phyloP scores from a whole-genome alignment of 1,284 basidiomycete species.

The Agaricales sp. region DNA sequence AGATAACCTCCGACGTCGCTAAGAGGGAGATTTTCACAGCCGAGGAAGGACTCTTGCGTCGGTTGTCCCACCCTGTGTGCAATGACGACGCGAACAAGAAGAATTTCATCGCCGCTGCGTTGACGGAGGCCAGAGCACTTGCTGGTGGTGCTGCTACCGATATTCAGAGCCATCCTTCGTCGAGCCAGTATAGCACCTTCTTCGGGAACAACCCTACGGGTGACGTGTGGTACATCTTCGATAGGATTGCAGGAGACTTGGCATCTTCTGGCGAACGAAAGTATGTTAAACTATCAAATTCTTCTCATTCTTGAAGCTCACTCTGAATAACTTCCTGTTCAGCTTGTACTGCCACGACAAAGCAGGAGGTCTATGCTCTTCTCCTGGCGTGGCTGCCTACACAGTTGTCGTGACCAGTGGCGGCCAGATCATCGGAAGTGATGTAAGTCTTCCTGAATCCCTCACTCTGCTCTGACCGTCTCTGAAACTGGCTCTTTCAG shows the following conservation, averaged over 20 bases:
- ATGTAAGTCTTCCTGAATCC: not conserved
- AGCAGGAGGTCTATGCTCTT: not conserved
- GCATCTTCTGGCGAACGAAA: not conserved
- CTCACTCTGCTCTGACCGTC: too few species aligned
- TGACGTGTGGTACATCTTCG: not conserved
- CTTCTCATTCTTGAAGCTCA: not conserved
- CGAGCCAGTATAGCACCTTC: not conserved
- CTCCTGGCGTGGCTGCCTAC: not conserved
- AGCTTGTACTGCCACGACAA: not conserved
- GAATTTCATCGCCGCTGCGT: not conserved
- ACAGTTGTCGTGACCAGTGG: not conserved
- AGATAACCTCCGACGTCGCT: slow-evolving; percentile 14
- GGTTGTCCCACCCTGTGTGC: not conserved
- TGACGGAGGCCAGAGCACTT: not conserved
- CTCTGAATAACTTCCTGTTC: not conserved
- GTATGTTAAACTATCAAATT: not conserved
- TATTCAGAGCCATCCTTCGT: not conserved
- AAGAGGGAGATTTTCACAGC: slow-evolving; percentile 14
- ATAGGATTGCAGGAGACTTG: not conserved
- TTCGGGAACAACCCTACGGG: not conserved
- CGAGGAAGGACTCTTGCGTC: not conserved
- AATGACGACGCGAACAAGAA: not conserved
- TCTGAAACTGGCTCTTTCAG: not conserved
- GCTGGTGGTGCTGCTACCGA: not conserved
- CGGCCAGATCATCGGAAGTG: not conserved